phyloP scores from a whole-genome alignment of 1,284 basidiomycete species.

The Trametes hirsuta region DNA sequence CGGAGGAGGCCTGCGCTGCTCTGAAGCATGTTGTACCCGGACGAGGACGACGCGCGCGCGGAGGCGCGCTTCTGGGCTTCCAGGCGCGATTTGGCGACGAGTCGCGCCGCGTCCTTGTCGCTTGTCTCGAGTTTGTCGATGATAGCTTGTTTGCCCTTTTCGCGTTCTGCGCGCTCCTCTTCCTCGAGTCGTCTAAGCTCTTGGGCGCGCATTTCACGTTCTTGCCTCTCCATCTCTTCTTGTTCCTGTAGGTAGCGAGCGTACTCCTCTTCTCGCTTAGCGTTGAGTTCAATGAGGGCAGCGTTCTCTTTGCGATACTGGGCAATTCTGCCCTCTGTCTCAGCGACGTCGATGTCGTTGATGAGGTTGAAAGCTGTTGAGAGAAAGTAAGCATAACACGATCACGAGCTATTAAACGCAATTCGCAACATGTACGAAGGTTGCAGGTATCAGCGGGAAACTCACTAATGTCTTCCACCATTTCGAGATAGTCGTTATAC shows the following conservation, averaged over 20 bases:
- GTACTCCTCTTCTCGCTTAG: constrained; percentile 78
- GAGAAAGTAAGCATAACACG: background rate
- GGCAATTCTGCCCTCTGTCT: constrained; percentile 85
- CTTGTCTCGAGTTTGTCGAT: constrained; percentile 81
- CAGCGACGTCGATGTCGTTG: constrained; percentile 84
- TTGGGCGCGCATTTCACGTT: constrained; percentile 72
- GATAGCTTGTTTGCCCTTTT: constrained; percentile 73
- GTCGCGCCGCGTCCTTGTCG: constrained; percentile 66
- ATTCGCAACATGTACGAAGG: background rate
- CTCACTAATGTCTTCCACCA: constrained; percentile 94
- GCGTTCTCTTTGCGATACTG: constrained; percentile 84
- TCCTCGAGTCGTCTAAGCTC: constrained; percentile 73
- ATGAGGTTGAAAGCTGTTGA: constrained; percentile 92
- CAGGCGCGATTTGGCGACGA: constrained; percentile 72
- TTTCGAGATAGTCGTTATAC: constrained; percentile 98
- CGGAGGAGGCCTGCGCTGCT: constrained; percentile 57
- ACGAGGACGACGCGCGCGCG: constrained; percentile 50
- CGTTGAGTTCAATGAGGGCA: constrained; percentile 76
- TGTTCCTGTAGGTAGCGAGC: constrained; percentile 70
- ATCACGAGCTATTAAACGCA: background rate
- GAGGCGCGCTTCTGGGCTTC: constrained; percentile 62
- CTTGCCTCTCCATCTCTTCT: constrained; percentile 72
- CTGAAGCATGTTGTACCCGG: constrained; percentile 38
- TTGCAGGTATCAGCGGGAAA: constrained; percentile 6
- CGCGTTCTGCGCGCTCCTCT: constrained; percentile 76